phyloP scores from a whole-genome alignment of 805 yeast species.

The Kodamaea restingae region DNA sequence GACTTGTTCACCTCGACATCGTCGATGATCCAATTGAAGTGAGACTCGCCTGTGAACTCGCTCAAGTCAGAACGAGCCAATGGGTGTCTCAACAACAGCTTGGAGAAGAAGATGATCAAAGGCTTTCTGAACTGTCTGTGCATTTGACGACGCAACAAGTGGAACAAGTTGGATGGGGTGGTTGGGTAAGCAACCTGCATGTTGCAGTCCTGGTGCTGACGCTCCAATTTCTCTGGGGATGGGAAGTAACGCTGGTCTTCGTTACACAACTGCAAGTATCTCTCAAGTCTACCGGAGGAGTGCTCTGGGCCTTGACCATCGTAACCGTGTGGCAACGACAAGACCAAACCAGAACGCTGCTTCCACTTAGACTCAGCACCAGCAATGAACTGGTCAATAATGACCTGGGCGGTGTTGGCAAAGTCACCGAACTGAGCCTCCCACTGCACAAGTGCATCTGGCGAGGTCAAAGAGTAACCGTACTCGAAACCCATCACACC shows the following conservation, averaged over 20 bases:
- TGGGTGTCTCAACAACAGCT: conserved; percentile 93
- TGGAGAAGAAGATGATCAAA: conserved; percentile 81
- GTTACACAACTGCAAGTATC: conserved; percentile 91
- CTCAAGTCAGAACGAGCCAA: conserved; percentile 80
- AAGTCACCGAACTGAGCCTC: conserved; percentile 99
- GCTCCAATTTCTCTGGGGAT: conserved; percentile 74
- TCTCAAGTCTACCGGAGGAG: conserved; percentile 95
- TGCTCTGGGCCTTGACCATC: conserved; percentile 99
- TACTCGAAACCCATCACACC: conserved; percentile 99
- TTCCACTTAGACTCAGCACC: conserved; percentile 98
- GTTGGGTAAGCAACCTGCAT: conserved; percentile 98
- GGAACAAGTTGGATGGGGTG: conserved; percentile 96
- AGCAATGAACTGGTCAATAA: conserved; percentile 92
- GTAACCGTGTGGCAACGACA: conserved; percentile 97
- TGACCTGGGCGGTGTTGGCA: conserved; percentile 98
- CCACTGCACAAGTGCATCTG: conserved; percentile 97
- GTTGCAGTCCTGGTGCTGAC: conserved; percentile 99
- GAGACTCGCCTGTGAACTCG: conserved; percentile 89
- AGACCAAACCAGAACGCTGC: conserved; percentile 94
- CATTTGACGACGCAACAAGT: conserved; percentile 96
- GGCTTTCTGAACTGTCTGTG: conserved; percentile 98
- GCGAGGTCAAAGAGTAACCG: conserved; percentile 96
- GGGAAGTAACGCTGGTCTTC: conserved; percentile 97
- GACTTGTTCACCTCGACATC: conserved; percentile 81
- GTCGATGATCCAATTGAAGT: conserved; percentile 94